A percentile compares a stretch with the other conserved stretches of the same genome.
These are phyloP conservation scores for Debaryomyces nepalensis DNA, from an alignment of 1,139 yeast species.

Conservation along the genomic window DNA sequence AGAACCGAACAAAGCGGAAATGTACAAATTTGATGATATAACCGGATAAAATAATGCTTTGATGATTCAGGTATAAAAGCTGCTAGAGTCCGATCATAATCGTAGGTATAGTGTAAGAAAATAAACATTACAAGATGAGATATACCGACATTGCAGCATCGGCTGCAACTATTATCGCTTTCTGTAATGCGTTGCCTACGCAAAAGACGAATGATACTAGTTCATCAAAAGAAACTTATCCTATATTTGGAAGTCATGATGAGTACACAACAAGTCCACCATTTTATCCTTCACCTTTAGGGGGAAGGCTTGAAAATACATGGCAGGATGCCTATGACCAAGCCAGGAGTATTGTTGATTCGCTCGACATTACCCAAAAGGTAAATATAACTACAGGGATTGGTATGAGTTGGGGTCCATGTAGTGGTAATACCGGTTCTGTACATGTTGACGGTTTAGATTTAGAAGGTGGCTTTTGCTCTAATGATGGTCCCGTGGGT, in stretches of 20 bases:
- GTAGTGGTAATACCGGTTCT: slow-evolving; percentile 11
- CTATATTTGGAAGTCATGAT: slow-evolving; percentile 8
- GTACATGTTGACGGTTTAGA: slow-evolving; percentile 10
- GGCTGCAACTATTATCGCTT: neutral
- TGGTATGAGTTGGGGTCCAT: slow-evolving; percentile 19
- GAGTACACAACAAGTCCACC: slow-evolving; percentile 9
- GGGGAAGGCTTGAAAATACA: slow-evolving; percentile 11
- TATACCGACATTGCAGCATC: neutral
- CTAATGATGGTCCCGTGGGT: slow-evolving; percentile 11
- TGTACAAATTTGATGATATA: no score
- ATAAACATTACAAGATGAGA: neutral
- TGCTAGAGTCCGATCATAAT: no score
- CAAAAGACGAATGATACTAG: neutral
- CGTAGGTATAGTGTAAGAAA: no score
- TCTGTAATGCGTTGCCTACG: neutral
- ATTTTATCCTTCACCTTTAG: slow-evolving; percentile 10
- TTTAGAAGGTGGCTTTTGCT: slow-evolving; percentile 6
- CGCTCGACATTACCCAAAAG: slow-evolving; percentile 55
- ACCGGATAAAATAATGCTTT: no score
- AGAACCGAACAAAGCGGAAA: no score
- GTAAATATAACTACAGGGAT: slow-evolving; percentile 60
- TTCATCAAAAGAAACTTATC: neutral
- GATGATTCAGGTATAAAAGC: no score
- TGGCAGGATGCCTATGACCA: slow-evolving; percentile 13
- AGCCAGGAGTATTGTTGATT: slow-evolving; percentile 24